phyloP scores from a whole-genome alignment of 192 early-diverging fungal species.

The Linnemannia schmuckeri region DNA sequence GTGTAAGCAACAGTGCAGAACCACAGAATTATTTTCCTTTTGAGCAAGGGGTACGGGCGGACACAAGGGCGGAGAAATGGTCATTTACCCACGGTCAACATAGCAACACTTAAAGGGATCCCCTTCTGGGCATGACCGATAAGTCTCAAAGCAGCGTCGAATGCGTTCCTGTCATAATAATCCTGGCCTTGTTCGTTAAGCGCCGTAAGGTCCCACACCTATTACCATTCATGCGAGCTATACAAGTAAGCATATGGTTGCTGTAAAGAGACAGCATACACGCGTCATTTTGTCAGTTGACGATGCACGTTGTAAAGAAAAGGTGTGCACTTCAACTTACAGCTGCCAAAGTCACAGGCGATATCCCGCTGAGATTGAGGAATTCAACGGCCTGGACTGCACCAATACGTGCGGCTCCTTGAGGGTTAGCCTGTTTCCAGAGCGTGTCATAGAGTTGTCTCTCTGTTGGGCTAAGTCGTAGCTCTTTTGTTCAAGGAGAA shows the following conservation, averaged over 20 bases:
- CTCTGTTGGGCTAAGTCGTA: not conserved
- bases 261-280: no score
- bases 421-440: constrained; percentile 3
- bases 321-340: not conserved
- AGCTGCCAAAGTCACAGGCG: not conserved
- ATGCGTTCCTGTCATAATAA: not conserved
- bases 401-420: not conserved
- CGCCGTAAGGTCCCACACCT: not conserved
- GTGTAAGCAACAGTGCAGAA: no score
- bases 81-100: not conserved
- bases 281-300: no score
- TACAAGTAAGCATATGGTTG: no score
- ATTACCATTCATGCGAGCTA: not conserved
- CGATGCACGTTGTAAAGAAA: not conserved
- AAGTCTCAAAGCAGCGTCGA: not conserved
- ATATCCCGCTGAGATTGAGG: not conserved
- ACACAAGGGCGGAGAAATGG: not conserved
- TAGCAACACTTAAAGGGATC: not conserved
- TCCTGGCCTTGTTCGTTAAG: not conserved
- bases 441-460: not conserved
- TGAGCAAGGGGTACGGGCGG: not conserved
- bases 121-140: not conserved
- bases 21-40: not conserved
- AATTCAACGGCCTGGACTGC: not conserved
- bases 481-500: not conserved